A percentile compares a stretch with the other conserved stretches of the same genome.
phyloP scores from a whole-genome alignment of 345 rosid species.

The Eutrema heterophyllum region DNA sequence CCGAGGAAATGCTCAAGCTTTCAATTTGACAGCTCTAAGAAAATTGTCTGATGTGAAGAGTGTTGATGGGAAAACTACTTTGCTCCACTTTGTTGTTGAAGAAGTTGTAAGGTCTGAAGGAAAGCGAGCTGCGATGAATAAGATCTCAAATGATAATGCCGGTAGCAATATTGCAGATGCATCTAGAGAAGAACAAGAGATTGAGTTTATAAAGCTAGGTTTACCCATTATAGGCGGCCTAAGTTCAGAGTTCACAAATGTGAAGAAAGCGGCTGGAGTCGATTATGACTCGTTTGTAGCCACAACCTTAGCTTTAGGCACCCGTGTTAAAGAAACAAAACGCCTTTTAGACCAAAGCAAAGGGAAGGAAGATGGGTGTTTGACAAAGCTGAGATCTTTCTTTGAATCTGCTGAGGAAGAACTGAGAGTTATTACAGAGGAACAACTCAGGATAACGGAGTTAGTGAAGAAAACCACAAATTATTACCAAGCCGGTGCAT shows the following conservation, averaged over 20 bases:
- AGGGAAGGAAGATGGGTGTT: slow-evolving; percentile 41
- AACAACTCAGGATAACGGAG: slow-evolving; percentile 51
- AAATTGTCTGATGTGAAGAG: slow-evolving; percentile 88
- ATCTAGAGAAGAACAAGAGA: slow-evolving; percentile 52
- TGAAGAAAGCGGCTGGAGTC: slow-evolving; percentile 67
- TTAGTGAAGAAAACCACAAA: slow-evolving; percentile 67
- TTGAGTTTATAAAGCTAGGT: slow-evolving; percentile 58
- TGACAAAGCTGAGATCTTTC: slow-evolving; percentile 52
- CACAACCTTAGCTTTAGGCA: slow-evolving; percentile 42
- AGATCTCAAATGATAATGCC: slow-evolving; percentile 36
- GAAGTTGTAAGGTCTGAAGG: slow-evolving; percentile 81
- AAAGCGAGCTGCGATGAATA: slow-evolving; percentile 54
- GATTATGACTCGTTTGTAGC: slow-evolving; percentile 49
- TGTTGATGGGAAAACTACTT: slow-evolving; percentile 70
- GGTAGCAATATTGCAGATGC: slow-evolving; percentile 25
- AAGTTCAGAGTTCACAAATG: slow-evolving; percentile 63
- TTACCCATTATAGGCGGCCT: slow-evolving; percentile 73
- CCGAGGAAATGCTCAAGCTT: slow-evolving; percentile 86
- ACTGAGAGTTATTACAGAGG: slow-evolving; percentile 39
- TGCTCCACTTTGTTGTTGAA: slow-evolving; percentile 84
- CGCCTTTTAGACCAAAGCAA: slow-evolving; percentile 34
- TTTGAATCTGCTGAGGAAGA: slow-evolving; percentile 58
- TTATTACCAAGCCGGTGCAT: slow-evolving; percentile 73
- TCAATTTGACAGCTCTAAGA: slow-evolving; percentile 55
- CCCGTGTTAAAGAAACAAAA: slow-evolving; percentile 44